Evolutionary conservation across 2,329 filamentous ascomycete genomes (phyloP), one percentile per base, ranked within the genome.

Genomic region (Corinectria fuckeliana): DNA sequence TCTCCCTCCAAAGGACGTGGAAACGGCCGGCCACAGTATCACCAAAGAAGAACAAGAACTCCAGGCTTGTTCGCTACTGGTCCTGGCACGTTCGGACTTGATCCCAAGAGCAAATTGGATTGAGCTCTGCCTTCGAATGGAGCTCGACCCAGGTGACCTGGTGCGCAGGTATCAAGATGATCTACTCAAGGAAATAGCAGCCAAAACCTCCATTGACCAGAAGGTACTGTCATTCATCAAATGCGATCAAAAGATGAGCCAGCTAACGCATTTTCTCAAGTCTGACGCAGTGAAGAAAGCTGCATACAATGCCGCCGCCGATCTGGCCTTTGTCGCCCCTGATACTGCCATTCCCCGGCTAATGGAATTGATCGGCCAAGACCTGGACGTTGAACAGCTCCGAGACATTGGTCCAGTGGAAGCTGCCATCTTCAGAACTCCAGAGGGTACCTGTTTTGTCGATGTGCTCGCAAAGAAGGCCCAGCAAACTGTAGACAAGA

Each of bases 311-410:
- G 92, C 94, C 7, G 91, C 92, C 10, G 93, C 93, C 34, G 95
- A 98, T 71, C 82, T 99, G 58, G 93, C 92, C 3, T 99, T 99
- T 71, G 92, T 99, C 23, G 91, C 94, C 4, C 95, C 95, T 0
- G 91, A 95, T 41, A 81, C 81, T 14, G 91, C 96, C 76, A 90
- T 92, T 18, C 85, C 92, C 4, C 84, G 86, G 7, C 83, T 99
- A 21, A 85, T 97, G 23, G 78, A 87, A 25, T 86, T 95, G 45
- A 87, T 99, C 50, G 81, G 84, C 53, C 76, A 84, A 25, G 93
- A 98, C 74, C 82, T 99, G 18, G 82, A 93, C 63, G 82, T 87
- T 1, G 77, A 82, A 41, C 88, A 91, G 60, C 81, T 97, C 3
- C 81, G 86, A 11, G 83, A 86, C 20, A 84, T 97, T 63, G 92